Conservation (phyloP, 805 yeast species). For the Barnettozyma wickerhamii region DNA sequence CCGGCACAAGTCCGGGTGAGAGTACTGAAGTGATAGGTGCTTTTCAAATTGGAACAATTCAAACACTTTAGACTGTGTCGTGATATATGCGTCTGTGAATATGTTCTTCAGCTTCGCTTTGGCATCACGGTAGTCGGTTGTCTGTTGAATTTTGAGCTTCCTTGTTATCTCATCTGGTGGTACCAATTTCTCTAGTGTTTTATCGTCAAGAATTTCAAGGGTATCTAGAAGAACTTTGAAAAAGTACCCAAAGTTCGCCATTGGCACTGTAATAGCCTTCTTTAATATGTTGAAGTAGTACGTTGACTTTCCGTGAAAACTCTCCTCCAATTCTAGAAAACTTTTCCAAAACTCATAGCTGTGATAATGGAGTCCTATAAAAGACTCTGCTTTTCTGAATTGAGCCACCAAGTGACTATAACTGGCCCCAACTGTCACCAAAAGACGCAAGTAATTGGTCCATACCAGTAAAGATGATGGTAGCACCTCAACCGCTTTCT, state of each 20-base stretch:
- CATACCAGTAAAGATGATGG: conserved; percentile 47
- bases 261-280: conserved; percentile 49
- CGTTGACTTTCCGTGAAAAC: conserved; percentile 27
- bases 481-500: conserved; percentile 34
- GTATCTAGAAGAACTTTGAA: conserved; percentile 35
- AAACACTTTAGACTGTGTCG: conserved; percentile 49
- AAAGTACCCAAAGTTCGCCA: conserved; percentile 47
- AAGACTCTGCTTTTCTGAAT: conserved; percentile 44
- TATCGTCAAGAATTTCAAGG: conserved; percentile 14
- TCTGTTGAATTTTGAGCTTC: conserved; percentile 16
- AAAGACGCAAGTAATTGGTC: conserved; percentile 43
- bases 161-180: conserved; percentile 17
- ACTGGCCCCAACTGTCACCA: conserved; percentile 24
- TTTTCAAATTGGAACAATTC: conserved; percentile 49
- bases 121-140: conserved; percentile 24
- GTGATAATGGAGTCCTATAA: conserved; percentile 50
- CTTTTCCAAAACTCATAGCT: conserved; percentile 46
- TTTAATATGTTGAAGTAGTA: conserved; percentile 36
- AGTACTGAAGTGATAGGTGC: conserved; percentile 34
- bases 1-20: conserved; percentile 28
- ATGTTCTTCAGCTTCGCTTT: conserved; percentile 39
- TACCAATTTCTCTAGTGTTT: conserved; percentile 13
- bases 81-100: conserved; percentile 48
- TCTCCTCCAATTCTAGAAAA: conserved; percentile 41
- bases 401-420: conserved; percentile 29